Percentiles rank a stretch among this genome's conserved stretches.
Evolutionary conservation across 495 filamentous ascomycete genomes (phyloP).

Genomic region (Talaromyces proteolyticus): DNA sequence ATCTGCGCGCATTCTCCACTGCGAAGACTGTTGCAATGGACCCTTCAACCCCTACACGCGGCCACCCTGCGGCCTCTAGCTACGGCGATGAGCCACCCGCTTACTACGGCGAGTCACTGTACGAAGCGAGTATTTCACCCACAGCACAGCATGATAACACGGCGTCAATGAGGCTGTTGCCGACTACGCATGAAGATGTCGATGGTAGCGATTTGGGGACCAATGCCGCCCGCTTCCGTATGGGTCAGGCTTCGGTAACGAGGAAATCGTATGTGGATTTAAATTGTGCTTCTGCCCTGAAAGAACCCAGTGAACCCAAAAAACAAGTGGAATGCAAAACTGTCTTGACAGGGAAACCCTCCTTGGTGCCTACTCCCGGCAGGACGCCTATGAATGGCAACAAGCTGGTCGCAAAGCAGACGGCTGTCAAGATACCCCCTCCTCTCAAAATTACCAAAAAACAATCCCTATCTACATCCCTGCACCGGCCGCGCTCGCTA

Average conservation of each 20-base stretch:
- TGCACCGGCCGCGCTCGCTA: not conserved
- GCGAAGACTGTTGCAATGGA: slow-evolving; percentile 7
- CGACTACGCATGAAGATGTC: slow-evolving; percentile 34
- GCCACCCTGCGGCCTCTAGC: slow-evolving; percentile 9
- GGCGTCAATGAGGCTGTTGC: slow-evolving; percentile 56
- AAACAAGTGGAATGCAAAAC: no score
- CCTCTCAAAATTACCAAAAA: not conserved
- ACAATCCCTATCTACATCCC: not conserved
- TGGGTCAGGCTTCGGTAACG: slow-evolving; percentile 13
- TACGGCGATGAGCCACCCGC: slow-evolving; percentile 39
- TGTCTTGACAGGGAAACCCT: no score
- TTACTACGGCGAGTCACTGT: slow-evolving; percentile 25
- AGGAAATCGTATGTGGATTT: slow-evolving; percentile 11
- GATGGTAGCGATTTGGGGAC: slow-evolving; percentile 16
- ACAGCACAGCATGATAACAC: slow-evolving; percentile 12
- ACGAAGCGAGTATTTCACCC: slow-evolving; percentile 20
- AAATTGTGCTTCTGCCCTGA: slow-evolving; percentile 10
- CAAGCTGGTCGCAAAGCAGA: no score
- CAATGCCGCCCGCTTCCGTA: slow-evolving; percentile 11
- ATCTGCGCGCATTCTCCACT: not conserved
- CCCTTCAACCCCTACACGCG: slow-evolving; percentile 6
- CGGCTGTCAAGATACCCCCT: not conserved
- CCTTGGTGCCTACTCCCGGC: not conserved
- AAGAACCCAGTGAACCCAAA: slow-evolving; percentile 6
- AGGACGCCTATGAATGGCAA: no score